Evolutionary conservation across 2,329 filamentous ascomycete genomes (phyloP), one percentile per base, ranked within the genome.

Genomic region (Xylariaceae sp.): DNA sequence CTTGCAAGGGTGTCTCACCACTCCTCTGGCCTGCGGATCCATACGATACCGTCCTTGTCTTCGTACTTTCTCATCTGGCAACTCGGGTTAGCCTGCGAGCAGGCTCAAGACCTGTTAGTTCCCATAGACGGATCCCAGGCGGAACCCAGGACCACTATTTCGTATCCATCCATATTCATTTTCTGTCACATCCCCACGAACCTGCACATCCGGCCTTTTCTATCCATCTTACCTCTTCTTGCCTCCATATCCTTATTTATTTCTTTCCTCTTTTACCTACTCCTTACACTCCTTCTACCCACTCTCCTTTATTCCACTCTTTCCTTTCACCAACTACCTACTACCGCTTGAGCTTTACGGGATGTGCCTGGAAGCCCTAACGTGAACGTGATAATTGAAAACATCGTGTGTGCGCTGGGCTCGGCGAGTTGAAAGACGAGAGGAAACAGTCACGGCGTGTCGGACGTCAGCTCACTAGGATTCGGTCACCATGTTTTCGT

Each of bases 131-230:
- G 48, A 30, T 30, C 23, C 23, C 23, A 30, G 23, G 23, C 23
- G 23, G 23, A 30, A 68, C 8, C 61, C 61, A 61, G 55, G 62
- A 65, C 63, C 61, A 61, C 63, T 62, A 62, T 62, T 66, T 68
- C 58, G 68, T 67, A 68, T 67, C 65, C 66, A 68, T 67, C 65
- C 66, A 66, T 65, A 67, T 60, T 64, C 60, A 62, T 66, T 68
- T 67, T 63, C 68, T 64, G 62, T 65, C 63, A 66, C 65, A 65
- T 63, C 66, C 62, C 57, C 66, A 67, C 65, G 64, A n/a, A 61
- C 66, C 64, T 64, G 59, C 62, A 58, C 59, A 55, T 52, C 42
- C 37, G 44, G 51, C 53, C 55, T 54, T 42, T 62, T 62, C 58
- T 61, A 67, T 62, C 62, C 57, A 66, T 65, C 62, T 59, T 52